Evolutionary conservation across 2,329 filamentous ascomycete genomes (phyloP).

Genomic region (Xylaria sp.): DNA sequence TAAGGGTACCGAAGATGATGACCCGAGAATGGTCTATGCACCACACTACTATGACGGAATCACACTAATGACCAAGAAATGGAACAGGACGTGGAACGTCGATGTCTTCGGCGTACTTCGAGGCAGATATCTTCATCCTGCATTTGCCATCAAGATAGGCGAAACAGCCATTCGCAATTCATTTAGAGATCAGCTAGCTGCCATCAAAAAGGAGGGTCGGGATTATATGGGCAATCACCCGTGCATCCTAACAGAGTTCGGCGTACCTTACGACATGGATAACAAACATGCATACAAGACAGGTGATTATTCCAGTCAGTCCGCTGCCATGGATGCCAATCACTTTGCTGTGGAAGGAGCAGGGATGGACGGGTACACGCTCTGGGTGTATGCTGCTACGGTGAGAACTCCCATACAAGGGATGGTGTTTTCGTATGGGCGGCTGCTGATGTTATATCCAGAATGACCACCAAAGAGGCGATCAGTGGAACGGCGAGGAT

Average conservation of each 20-base stretch:
- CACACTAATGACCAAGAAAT: conserved; percentile 97
- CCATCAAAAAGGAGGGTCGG: conserved; percentile 85
- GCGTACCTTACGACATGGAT: conserved; percentile 99
- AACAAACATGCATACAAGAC: conserved; percentile 95
- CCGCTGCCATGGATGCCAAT: conserved; percentile 93
- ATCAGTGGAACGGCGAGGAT: conserved; percentile 98
- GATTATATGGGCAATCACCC: conserved; percentile 90
- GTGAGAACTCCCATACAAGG: conserved; percentile 56
- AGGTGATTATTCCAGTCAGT: conserved; percentile 93
- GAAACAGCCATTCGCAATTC: conserved; percentile 95
- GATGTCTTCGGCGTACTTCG: conserved; percentile 93
- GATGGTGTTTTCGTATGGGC: conserved; percentile 36
- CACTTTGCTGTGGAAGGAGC: conserved; percentile 92
- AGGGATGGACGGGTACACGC: conserved; percentile 82
- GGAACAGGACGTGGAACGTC: conserved; percentile 97
- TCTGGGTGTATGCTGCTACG: conserved; percentile 86
- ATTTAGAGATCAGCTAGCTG: conserved; percentile 85
- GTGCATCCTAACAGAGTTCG: conserved; percentile 92
- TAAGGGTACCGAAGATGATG: conserved; percentile 88
- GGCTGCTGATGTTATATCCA: conserved; percentile 48
- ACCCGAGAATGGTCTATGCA: conserved; percentile 89
- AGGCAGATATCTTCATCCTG: conserved; percentile 87
- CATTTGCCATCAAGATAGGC: conserved; percentile 91
- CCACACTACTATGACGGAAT: conserved; percentile 98
- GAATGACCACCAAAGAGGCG: conserved; percentile 90